Base-by-base conservation (phyloP, 140 eudicot species). In the Cichorium intybus region DNA sequence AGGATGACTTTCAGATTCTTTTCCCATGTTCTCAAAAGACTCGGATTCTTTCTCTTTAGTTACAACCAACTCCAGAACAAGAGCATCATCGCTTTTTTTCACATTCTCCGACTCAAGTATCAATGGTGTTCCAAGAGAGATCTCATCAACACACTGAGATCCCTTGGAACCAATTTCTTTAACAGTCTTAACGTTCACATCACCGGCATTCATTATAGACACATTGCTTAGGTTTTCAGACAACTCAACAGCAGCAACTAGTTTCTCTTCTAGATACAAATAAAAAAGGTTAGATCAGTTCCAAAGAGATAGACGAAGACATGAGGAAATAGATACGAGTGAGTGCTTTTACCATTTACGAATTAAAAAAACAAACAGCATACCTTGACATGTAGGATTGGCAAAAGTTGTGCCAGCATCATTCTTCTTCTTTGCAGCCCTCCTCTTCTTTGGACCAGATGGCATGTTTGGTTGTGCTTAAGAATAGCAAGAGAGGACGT, bases 181-280 rank as follows among this genome's bases (percentile, higher is more conserved):
- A 29, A 2, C 5, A 37, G 64, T 28, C 49, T 60, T 49, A 37
- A 21, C 17, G 20, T 3, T 12, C 10, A 12, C 31, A 2, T 18
- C 47, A 21, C 15, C 24, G 24, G 14, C 33, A 26, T 9, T 23
- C 16, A 24, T 15, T 24, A 4, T 37, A 3, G 60, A 54, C n/a
- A 10, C 33, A 37, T 34, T 60, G 51, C 17, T 41, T 23, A 35
- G 21, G 11, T 15, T 22, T 17, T 62, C 27, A 24, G 22, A 1
- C 5, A 62, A 14, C 28, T 27, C 27, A 46, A 31, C 59, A 64
- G 1, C 48, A 49, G 47, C 60, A 48, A 2, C 59, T 15, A 46
- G 17, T 63, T 63, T 63, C 46, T 26, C 45, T 26, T 64, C 70
- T 34, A 34, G 41, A 34, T 6, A 34, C 11, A 34, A 34, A 6